A percentile compares a stretch with the other conserved stretches of the same genome.
These are phyloP conservation scores for Hordeum pubiflorum DNA, from an alignment of 202 grass and related monocot species.

Conservation along the genomic window DNA sequence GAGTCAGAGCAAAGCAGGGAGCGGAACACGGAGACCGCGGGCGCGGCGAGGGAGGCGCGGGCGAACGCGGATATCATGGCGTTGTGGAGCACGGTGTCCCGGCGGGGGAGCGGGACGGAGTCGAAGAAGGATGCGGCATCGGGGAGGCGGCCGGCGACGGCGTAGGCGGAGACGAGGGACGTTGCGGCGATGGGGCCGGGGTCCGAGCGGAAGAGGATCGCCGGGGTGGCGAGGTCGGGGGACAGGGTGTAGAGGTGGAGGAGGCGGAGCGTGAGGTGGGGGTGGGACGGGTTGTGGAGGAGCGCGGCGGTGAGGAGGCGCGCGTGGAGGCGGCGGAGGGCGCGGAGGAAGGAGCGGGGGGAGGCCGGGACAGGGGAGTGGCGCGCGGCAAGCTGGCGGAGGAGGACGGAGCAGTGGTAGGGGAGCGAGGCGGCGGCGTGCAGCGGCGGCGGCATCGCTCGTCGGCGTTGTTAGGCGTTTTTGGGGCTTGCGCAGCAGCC, in stretches of 20 bases:
- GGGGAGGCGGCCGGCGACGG: conserved; percentile 46
- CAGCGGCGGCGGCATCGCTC: neutral
- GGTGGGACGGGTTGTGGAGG: conserved; percentile 38
- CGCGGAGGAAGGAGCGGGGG: conserved; percentile 33
- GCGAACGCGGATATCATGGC: conserved; percentile 71
- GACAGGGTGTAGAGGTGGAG: conserved; percentile 76
- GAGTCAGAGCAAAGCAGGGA: conserved; percentile 32
- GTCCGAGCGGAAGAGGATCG: conserved; percentile 39
- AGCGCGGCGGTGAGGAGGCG: conserved; percentile 63
- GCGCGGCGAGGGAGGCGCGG: conserved; percentile 40
- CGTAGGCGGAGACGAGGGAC: conserved; percentile 60
- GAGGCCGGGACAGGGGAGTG: neutral
- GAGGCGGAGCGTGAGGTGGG: conserved; percentile 82
- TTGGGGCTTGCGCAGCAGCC: conserved; percentile 1
- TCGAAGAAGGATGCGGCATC: conserved; percentile 54
- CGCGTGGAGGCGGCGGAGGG: conserved; percentile 58
- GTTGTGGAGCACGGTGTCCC: conserved; percentile 88
- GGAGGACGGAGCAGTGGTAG: conserved; percentile 43
- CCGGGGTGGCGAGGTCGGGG: conserved; percentile 53
- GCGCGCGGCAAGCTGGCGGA: conserved; percentile 23
- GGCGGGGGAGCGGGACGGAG: conserved; percentile 32
- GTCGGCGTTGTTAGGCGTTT: neutral
- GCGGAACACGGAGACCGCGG: conserved; percentile 42
- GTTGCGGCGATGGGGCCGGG: conserved; percentile 52
- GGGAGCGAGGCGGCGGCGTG: conserved; percentile 24